Percentiles rank a stretch among this genome's conserved stretches.
phyloP scores from a whole-genome alignment of 257 asterid genomes.

The Solanum dulcamara region DNA sequence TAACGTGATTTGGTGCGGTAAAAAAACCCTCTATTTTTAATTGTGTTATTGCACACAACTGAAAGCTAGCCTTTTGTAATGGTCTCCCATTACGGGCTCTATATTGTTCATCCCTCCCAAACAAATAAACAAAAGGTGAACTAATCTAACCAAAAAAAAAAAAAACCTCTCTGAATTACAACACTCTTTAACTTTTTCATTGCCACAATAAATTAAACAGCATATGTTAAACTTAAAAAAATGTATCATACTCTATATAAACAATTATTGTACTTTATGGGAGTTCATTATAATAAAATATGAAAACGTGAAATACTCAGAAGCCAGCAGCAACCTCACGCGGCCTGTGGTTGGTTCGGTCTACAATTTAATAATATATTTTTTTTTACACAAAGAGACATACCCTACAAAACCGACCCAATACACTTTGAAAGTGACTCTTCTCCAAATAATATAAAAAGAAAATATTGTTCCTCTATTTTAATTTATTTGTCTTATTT shows the following conservation, averaged over 20 bases:
- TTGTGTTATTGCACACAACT: not conserved
- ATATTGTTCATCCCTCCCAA: not conserved
- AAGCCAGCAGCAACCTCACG: slow-evolving; percentile 2
- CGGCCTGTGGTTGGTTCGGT: slow-evolving; percentile 19
- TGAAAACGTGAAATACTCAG: slow-evolving; percentile 5
- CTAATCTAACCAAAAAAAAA: not conserved
- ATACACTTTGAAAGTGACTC: slow-evolving; percentile 23
- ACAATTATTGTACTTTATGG: not conserved
- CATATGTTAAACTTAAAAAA: not conserved
- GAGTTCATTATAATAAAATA: not conserved
- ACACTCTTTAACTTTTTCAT: not conserved
- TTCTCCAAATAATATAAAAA: slow-evolving; percentile 15
- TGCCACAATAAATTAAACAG: not conserved
- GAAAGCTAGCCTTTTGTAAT: not conserved
- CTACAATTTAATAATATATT: slow-evolving; percentile 7
- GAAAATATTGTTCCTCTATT: not conserved
- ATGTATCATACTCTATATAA: not conserved
- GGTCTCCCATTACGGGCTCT: not conserved
- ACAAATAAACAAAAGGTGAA: not conserved
- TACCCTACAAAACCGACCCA: slow-evolving; percentile 30
- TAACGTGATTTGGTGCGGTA: fast-evolving
- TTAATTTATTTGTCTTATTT: no score
- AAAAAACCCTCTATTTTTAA: not conserved
- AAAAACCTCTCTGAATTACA: not conserved
- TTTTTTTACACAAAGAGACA: not conserved